Evolutionary conservation across 129 eudicot species (phyloP).

Genomic region (Saposhnikovia divaricata): DNA sequence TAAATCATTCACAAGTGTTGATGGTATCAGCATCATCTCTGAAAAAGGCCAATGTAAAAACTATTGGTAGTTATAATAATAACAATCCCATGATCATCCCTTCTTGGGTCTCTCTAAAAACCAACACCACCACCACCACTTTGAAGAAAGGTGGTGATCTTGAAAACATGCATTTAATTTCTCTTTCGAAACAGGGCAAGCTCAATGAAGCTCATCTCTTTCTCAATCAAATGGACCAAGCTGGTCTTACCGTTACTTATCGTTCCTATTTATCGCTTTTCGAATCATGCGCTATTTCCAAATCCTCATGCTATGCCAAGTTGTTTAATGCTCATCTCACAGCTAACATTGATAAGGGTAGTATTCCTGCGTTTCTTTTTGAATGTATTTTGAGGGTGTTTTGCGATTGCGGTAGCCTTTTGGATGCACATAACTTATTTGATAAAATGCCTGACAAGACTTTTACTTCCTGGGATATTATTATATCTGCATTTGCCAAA

Average conservation of each 20-base stretch:
- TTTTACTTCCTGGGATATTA: constrained; percentile 25
- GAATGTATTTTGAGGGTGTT: constrained; percentile 21
- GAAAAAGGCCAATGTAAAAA: neutral
- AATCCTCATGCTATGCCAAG: constrained; percentile 15
- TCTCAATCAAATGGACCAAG: constrained; percentile 30
- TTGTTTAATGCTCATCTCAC: constrained; percentile 15
- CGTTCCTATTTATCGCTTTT: constrained; percentile 29
- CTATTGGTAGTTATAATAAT: neutral
- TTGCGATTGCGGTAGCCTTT: constrained; percentile 22
- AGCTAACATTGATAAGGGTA: neutral
- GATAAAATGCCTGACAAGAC: constrained; percentile 35
- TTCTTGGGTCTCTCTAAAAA: neutral
- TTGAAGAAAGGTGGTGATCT: constrained; percentile 8
- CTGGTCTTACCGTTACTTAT: constrained; percentile 19
- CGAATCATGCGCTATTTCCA: constrained; percentile 17
- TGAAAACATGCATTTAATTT: constrained; percentile 35
- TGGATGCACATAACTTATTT: constrained; percentile 27
- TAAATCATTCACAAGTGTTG: neutral
- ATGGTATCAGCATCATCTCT: neutral
- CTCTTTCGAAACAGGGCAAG: constrained; percentile 37
- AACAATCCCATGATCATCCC: neutral
- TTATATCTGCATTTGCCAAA: constrained; percentile 26
- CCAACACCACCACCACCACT: neutral
- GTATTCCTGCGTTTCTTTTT: constrained; percentile 17
- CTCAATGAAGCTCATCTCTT: constrained; percentile 31